Evolutionary conservation across 164 flowering plant species (phyloP), one percentile per base, ranked within the genome.

Genomic region (Stephania japonica): DNA sequence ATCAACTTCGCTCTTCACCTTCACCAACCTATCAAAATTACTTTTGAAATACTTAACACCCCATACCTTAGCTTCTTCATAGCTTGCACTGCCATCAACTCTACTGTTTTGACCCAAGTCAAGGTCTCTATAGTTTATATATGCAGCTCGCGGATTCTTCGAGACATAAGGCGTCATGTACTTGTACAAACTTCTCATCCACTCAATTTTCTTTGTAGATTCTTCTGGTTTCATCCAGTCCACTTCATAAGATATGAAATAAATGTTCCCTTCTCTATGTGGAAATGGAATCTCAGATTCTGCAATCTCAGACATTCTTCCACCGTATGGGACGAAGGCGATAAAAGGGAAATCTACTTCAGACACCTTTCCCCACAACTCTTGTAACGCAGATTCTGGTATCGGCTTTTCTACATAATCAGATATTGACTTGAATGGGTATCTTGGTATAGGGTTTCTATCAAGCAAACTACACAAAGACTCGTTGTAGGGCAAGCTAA

Each of bases 1-100:
- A 75, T 85, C 87, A 70, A 80, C 80, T 49, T 9, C 65, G 12
- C 81, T 75, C 77, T 83, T 85, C 53, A 83, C 81, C 6, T 70
- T 38, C 19, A 78, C 85, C 70, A 85, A 73, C 59, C 85, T 81
- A 0, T 80, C 71, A 21, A 78, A 85, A 65, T 85, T 83, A 0
- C 32, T 70, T 69, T 75, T 81, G 73, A 78, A 85, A 49, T 83
- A 85, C 69, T 73, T 79, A 0, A 5, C 23, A 13, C 85, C 87
- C 70, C 77, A 85, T 59, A 73, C 64, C 8, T 67, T 74, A 23
- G 79, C 84, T 70, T 82, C 70, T 26, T 42, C 43, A 12, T 77
- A 78, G 53, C 74, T 81, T 16, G 77, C 71, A 2, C 71, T 42
- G 10, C 77, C 81, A 14, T 59, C 32, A 27, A 27, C 3, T 3